Base-by-base conservation (phyloP, 1,139 yeast genomes). In the Wickerhamiella infanticola region DNA sequence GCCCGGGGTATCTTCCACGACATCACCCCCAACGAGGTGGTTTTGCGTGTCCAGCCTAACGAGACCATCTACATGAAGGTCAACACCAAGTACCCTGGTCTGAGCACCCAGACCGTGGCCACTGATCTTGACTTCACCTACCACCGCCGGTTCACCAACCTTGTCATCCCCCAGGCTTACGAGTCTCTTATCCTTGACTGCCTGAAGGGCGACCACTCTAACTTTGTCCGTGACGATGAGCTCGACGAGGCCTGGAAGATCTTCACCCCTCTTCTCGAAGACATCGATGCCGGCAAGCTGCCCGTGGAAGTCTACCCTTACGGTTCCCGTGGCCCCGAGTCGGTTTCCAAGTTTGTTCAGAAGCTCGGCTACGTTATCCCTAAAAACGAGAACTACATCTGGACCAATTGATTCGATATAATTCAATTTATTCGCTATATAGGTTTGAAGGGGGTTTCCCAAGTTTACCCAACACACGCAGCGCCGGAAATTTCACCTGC, bases 141-240 rank as follows among this genome's bases (percentile, higher is more conserved):
- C 65, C 69, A 81, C 48, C 72, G 73, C 45, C 78, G 96, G 61
- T 93, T 81, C 69, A 70, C 83, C 55, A 81, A 85, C 60, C 81
- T 85, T 67, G 56, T 57, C 47, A 88, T 90, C 58, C 97, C 98
- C 45, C 96, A 88, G 70, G 98, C 97, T 43, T 90, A 90, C 65
- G 98, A 93, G 69, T 82, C 95, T 2, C 77, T 90, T 58, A 84
- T 90, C 57, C 77, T 94, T 64, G 98, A 93, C 64, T 83, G 90
- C 52, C 69, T 81, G 61, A 73, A 77, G 56, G 98, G 94, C 49
- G 94, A 88, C 66, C 98, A 90, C 67, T 81, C 97, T 50, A 88
- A 88, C 69, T 90, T 93, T 63, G 98, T 90, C 37, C 81, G 98
- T 68, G 97, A 88, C 62, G 99, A 90, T 63, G 99, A 90, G 68